Evolutionary conservation across 176 grass and related monocot species (phyloP), one percentile per base, ranked within the genome.

Genomic region (Aegilops tauschii): DNA sequence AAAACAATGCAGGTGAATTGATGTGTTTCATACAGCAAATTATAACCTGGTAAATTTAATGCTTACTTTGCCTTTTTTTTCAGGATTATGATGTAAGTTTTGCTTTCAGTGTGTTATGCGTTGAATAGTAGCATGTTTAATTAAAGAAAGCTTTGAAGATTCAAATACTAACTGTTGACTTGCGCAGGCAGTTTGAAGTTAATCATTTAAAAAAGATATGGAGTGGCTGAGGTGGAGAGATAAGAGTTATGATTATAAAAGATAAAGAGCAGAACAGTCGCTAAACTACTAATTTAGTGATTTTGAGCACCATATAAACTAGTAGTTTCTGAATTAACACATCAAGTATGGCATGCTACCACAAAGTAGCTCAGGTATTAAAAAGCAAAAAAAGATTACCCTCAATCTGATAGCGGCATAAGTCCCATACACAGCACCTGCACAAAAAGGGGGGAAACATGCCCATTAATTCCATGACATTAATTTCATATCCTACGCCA

Each of bases 371-470:
- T 50, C n/a, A 0, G 35, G 14, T 39, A 77, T 83, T 36, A 35
- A 7, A 73, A 59, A 61, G 14, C 2, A 59, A 54, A 45, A 1
- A 84, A 37, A 54, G 12, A 17, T 49, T 90, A 95, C 96, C 90
- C 84, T 98, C 87, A 87, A 91, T 93, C 94, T 95, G 69, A 98
- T 90, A 89, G 97, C 97, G 34, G 94, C 97, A 34, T 93, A 91
- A 52, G 97, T 98, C 66, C 97, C 97, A 87, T 93, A 98, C 83
- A 95, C 92, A 47, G 97, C 97, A 91, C 97, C 97, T 96, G 88
- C 23, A 34, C 28, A 86, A 16, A 73, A 72, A 61, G 25, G 78
- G 36, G 4, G 56, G 50, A 65, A 23, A 64, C 37, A 79, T 67
- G 37, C 9, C 30, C 69, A 52, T 81, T 76, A 84, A 76, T 76